Evolutionary conservation across 768 basidiomycete species (phyloP).

Genomic region (Trametes sanguinea): DNA sequence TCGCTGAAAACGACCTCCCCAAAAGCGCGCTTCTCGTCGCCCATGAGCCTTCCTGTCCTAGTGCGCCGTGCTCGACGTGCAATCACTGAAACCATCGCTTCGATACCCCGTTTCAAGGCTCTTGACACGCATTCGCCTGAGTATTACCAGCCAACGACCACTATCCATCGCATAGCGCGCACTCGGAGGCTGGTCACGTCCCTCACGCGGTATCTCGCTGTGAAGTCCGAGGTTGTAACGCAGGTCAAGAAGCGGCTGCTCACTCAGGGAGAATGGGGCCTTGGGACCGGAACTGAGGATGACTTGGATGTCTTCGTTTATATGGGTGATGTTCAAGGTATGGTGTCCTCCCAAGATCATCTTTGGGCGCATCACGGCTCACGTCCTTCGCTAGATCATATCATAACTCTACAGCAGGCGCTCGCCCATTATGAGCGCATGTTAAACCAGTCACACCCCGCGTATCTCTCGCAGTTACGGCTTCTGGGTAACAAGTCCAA

Average conservation of each 20-base stretch:
- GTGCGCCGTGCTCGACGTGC: conserved; percentile 18
- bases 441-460: conserved; percentile 84
- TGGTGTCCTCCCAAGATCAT: conserved; percentile 11
- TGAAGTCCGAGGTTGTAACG: conserved; percentile 82
- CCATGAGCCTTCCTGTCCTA: conserved; percentile 11
- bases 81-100: neutral
- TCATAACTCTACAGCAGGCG: conserved; percentile 82
- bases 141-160: conserved; percentile 38
- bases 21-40: conserved; percentile 14
- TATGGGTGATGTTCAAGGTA: conserved; percentile 91
- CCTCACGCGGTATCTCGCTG: conserved; percentile 68
- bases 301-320: conserved; percentile 80
- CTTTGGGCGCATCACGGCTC: neutral
- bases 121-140: conserved; percentile 8
- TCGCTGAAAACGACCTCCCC: neutral
- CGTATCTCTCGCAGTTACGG: conserved; percentile 78
- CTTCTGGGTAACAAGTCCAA: conserved; percentile 60
- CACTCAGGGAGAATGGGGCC: conserved; percentile 37
- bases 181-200: conserved; percentile 79
- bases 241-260: conserved; percentile 76
- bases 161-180: conserved; percentile 77
- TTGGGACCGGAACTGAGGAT: conserved; percentile 44
- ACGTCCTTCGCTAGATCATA: conserved; percentile 66
- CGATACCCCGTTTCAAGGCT: conserved; percentile 21
- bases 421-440: conserved; percentile 86